Conservation (phyloP, 305 asterid species). For the Solanum chacoense region DNA sequence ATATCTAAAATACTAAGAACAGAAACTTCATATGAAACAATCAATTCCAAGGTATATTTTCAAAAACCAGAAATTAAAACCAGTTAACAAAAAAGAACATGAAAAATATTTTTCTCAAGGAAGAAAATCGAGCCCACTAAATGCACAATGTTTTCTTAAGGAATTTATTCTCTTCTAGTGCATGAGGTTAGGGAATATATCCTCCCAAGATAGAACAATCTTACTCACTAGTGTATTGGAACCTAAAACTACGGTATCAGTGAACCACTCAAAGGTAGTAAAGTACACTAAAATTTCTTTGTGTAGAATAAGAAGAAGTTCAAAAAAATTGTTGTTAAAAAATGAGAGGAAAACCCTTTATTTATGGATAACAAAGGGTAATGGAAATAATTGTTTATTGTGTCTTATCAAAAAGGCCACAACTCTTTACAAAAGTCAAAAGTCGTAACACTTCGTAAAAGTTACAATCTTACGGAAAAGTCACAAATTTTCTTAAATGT, state of each 20-base stretch:
- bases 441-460: neutral
- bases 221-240: neutral
- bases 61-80: neutral
- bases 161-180: neutral
- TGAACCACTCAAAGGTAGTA: neutral
- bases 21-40: neutral
- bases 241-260: neutral
- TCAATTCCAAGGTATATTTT: neutral
- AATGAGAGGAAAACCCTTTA: neutral
- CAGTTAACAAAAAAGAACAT: neutral
- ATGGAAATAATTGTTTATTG: no score
- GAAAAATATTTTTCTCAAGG: neutral
- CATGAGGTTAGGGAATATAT: neutral
- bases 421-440: neutral
- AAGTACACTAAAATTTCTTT: neutral
- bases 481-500: neutral
- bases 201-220: neutral
- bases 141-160: neutral
- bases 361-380: neutral
- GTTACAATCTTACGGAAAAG: neutral
- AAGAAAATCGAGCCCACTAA: neutral
- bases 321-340: neutral
- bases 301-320: neutral
- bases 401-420: neutral
- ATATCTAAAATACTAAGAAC: neutral